These are phyloP conservation scores for Huntiella abstrusa DNA, from an alignment of 2,329 filamentous ascomycete genomes.

Conservation along the genomic window DNA sequence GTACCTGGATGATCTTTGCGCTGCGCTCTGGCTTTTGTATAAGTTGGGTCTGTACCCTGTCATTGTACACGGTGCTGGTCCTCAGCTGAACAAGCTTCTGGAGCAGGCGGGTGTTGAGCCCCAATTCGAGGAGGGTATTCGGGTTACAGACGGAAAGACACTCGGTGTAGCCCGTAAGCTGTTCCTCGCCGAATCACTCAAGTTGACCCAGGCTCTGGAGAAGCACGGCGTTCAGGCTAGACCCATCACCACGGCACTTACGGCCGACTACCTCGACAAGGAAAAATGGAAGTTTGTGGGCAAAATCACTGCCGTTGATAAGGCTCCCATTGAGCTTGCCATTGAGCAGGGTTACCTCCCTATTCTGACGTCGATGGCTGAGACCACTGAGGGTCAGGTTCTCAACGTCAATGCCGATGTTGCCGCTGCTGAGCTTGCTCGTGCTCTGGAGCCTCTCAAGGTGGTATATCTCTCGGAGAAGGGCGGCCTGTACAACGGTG, in stretches of 20 bases:
- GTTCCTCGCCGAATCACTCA: constrained; percentile 89
- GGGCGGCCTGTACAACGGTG: constrained; percentile 84
- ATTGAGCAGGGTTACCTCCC: constrained; percentile 84
- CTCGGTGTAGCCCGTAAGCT: constrained; percentile 76
- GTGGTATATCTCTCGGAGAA: constrained; percentile 98
- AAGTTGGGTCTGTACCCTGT: constrained; percentile 89
- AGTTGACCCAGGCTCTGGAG: constrained; percentile 77
- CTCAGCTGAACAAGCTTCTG: constrained; percentile 82
- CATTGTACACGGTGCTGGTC: constrained; percentile 86
- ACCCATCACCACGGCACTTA: constrained; percentile 80
- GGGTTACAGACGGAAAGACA: constrained; percentile 90
- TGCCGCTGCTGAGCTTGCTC: constrained; percentile 79
- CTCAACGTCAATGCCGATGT: constrained; percentile 97
- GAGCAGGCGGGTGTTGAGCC: constrained; percentile 85
- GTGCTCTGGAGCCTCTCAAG: constrained; percentile 79
- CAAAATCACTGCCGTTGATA: constrained; percentile 87
- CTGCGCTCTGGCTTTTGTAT: constrained; percentile 77
- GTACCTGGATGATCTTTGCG: constrained; percentile 78
- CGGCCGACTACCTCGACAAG: constrained; percentile 87
- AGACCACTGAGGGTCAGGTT: constrained; percentile 76
- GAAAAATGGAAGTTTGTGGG: constrained; percentile 92
- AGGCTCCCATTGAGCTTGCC: constrained; percentile 71
- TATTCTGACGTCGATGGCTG: constrained; percentile 89
- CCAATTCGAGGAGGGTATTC: constrained; percentile 88
- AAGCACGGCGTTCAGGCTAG: constrained; percentile 75